A percentile compares a stretch with the other conserved stretches of the same genome.
These are phyloP conservation scores for Hymenoscyphus scutula DNA, from an alignment of 2,329 filamentous ascomycete species.

Conservation along the genomic window DNA sequence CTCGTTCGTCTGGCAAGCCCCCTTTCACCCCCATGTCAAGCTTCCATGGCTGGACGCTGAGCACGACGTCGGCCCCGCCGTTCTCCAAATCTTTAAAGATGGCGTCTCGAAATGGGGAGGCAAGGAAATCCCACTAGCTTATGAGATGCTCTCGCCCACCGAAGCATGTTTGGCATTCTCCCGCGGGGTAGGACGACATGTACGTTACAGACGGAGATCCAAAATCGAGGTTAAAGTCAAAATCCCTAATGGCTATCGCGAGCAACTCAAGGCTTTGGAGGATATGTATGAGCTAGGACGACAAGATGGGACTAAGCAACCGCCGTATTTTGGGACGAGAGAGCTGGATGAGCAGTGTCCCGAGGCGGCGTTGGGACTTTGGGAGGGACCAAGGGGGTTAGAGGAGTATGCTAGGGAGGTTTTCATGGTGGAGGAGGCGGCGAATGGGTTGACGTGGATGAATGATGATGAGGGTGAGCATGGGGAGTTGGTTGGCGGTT, in stretches of 20 bases:
- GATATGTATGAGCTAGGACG: conserved; percentile 51
- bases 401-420: conserved; percentile 95
- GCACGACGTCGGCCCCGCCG: conserved; percentile 89
- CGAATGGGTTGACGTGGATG: conserved; percentile 96
- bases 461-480: conserved; percentile 45
- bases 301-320: conserved; percentile 51
- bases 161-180: conserved; percentile 82
- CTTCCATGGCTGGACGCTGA: conserved; percentile 96
- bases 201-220: conserved; percentile 68
- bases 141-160: conserved; percentile 79
- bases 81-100: conserved; percentile 94
- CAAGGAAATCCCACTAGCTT: conserved; percentile 79
- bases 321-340: conserved; percentile 60
- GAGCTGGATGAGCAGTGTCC: conserved; percentile 64
- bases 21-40: conserved; percentile 85
- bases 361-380: conserved; percentile 73
- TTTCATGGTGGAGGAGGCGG: conserved; percentile 90
- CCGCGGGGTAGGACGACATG: conserved; percentile 72
- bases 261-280: conserved; percentile 74
- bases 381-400: conserved; percentile 86
- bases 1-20: conserved; percentile 88
- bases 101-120: conserved; percentile 81
- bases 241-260: conserved; percentile 82
- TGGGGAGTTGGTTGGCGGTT: conserved; percentile 33
- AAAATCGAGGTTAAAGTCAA: conserved; percentile 82